phyloP scores from a whole-genome alignment of 495 filamentous ascomycete species.

The Staphylotrichum tortipilum region DNA sequence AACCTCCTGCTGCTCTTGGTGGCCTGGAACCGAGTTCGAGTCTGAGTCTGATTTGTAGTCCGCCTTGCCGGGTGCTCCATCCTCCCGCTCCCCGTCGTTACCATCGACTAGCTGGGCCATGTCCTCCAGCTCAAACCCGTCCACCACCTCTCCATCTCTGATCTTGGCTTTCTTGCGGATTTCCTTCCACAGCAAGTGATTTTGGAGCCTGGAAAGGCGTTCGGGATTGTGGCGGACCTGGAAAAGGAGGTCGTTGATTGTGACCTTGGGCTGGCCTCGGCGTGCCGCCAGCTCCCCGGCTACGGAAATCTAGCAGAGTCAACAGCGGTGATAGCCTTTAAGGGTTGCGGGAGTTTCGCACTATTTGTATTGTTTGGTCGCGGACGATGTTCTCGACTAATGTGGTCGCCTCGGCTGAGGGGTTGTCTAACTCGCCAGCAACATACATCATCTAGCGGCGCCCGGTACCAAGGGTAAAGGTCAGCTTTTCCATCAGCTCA shows the following conservation, averaged over 20 bases:
- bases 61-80: background rate
- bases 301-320: background rate
- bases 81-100: background rate
- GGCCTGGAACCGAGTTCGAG: no score
- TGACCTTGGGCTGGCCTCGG: background rate
- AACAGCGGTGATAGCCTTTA: background rate
- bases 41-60: background rate
- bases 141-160: background rate
- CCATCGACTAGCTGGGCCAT: background rate
- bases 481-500: no score
- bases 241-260: background rate
- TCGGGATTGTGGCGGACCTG: background rate
- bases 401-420: background rate
- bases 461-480: no score
- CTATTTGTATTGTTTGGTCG: background rate
- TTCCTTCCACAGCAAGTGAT: background rate
- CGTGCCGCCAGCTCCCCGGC: background rate
- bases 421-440: background rate
- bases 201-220: background rate
- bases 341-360: background rate
- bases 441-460: conserved; percentile 1
- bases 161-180: background rate
- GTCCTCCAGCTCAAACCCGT: background rate
- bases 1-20: no score
- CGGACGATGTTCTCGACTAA: background rate